A percentile compares a stretch with the other conserved stretches of the same genome.
Conservation (phyloP, 2,329 filamentous ascomycete species). For the Mycocentrospora acerina region DNA sequence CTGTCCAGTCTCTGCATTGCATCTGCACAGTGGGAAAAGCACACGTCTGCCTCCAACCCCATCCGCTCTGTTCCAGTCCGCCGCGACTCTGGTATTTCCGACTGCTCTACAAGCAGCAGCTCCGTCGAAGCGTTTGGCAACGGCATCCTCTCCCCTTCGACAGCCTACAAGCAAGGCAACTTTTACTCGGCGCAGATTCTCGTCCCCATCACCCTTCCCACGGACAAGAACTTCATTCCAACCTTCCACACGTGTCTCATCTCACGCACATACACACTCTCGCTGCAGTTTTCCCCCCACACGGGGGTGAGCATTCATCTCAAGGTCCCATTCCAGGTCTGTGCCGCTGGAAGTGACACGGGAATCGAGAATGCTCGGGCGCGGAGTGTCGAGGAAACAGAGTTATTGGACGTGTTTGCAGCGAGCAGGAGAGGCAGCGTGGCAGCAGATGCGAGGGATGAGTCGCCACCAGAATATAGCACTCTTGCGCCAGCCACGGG, state of each 20-base stretch:
- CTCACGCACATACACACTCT: conserved; percentile 64
- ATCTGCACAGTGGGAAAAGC: conserved; percentile 59
- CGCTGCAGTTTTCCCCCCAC: conserved; percentile 57
- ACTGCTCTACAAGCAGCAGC: conserved; percentile 29
- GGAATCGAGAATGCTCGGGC: conserved; percentile 36
- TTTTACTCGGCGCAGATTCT: conserved; percentile 66
- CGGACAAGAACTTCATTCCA: conserved; percentile 63
- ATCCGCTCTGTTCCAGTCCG: conserved; percentile 17
- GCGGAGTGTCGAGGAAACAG: conserved; percentile 29
- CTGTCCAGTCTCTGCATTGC: conserved; percentile 59
- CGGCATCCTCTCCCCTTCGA: conserved; percentile 38
- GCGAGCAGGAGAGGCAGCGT: conserved; percentile 28
- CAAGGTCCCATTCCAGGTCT: conserved; percentile 51
- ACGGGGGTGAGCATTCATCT: conserved; percentile 40
- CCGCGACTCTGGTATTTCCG: conserved; percentile 46
- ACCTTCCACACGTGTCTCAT: conserved; percentile 70
- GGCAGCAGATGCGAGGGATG: too few species aligned
- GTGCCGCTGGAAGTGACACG: conserved; percentile 38
- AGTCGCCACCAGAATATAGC: too few species aligned
- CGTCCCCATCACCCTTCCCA: conserved; percentile 63
- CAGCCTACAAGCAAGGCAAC: conserved; percentile 46
- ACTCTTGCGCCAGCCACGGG: too few species aligned
- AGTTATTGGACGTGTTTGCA: conserved; percentile 35
- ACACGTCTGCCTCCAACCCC: conserved; percentile 40
- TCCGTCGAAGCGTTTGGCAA: conserved; percentile 20